Evolutionary conservation across 257 asterid species (phyloP).

Genomic region (Nicotiana benthamiana): DNA sequence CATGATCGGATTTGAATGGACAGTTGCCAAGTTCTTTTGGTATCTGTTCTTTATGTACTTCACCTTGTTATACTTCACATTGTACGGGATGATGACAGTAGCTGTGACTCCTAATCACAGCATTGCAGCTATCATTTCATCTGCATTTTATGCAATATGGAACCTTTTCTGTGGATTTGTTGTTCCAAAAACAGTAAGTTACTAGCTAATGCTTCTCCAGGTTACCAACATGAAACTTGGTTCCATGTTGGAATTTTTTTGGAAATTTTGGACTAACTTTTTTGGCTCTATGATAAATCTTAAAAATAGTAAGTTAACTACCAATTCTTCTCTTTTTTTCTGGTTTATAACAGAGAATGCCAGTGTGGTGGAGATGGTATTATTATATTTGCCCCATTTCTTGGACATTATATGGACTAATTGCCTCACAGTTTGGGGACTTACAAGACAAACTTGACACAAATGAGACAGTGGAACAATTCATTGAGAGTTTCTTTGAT

Average conservation of each 20-base stretch:
- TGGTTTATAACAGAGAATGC: conserved; percentile 50
- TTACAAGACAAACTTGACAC: conserved; percentile 31
- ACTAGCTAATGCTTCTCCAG: background rate
- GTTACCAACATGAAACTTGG: background rate
- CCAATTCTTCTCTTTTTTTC: background rate
- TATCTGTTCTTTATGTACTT: conserved; percentile 64
- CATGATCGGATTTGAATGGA: conserved; percentile 85
- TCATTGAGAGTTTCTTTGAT: conserved; percentile 43
- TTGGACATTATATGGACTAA: conserved; percentile 63
- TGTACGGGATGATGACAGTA: conserved; percentile 80
- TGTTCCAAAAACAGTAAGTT: conserved; percentile 60
- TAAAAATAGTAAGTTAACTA: no score
- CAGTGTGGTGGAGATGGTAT: conserved; percentile 87
- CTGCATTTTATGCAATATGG: conserved; percentile 52
- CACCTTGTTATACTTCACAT: conserved; percentile 71
- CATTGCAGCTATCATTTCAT: conserved; percentile 62
- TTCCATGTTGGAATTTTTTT: background rate
- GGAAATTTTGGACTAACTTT: background rate
- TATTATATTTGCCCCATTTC: conserved; percentile 45
- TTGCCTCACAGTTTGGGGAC: conserved; percentile 63
- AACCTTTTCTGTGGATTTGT: conserved; percentile 81
- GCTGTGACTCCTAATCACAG: conserved; percentile 71
- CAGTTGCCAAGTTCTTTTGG: conserved; percentile 59
- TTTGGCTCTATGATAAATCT: no score
- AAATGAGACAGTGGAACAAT: conserved; percentile 39